phyloP scores from a whole-genome alignment of 768 basidiomycete species.

The Mycena filopes region DNA sequence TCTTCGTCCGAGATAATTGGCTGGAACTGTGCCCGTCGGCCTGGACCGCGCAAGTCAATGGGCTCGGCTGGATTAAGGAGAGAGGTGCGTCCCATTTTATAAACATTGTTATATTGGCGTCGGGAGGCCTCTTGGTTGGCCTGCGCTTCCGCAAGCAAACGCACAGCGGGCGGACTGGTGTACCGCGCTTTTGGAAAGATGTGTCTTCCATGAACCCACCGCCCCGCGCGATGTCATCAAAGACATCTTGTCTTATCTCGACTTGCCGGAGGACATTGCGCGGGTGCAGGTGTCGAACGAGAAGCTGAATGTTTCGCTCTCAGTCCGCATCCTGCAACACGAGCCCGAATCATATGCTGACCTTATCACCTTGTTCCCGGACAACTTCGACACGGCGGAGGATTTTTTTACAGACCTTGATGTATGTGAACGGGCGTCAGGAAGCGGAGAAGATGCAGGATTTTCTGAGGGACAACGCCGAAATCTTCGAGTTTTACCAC shows the following conservation, averaged over 20 bases:
- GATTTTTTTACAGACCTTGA: slow-evolving; percentile 25
- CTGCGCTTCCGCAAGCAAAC: background rate
- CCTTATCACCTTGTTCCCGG: slow-evolving; percentile 23
- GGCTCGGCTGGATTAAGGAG: background rate
- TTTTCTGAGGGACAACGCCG: slow-evolving; percentile 16
- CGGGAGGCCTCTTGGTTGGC: background rate
- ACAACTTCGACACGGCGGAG: background rate
- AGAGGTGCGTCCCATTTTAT: background rate
- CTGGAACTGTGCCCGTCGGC: background rate
- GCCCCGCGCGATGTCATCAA: too few relatives aligned
- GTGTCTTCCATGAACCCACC: background rate
- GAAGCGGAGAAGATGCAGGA: slow-evolving; percentile 25
- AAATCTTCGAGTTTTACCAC: slow-evolving; percentile 29
- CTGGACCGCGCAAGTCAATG: background rate
- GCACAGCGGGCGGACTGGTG: too few relatives aligned
- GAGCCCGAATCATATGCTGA: slow-evolving; percentile 24
- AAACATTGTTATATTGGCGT: background rate
- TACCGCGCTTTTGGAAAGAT: background rate
- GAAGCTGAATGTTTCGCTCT: slow-evolving; percentile 22
- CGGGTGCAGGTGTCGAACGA: slow-evolving; percentile 20
- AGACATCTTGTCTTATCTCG: too few relatives aligned
- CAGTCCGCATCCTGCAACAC: too few relatives aligned
- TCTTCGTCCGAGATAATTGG: slow-evolving; percentile 3
- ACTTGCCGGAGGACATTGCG: too few relatives aligned
- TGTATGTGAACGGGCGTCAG: slow-evolving; percentile 24